These are phyloP conservation scores for Suhomyces bolitotheri DNA, from an alignment of 1,139 yeast genomes.

Conservation along the genomic window DNA sequence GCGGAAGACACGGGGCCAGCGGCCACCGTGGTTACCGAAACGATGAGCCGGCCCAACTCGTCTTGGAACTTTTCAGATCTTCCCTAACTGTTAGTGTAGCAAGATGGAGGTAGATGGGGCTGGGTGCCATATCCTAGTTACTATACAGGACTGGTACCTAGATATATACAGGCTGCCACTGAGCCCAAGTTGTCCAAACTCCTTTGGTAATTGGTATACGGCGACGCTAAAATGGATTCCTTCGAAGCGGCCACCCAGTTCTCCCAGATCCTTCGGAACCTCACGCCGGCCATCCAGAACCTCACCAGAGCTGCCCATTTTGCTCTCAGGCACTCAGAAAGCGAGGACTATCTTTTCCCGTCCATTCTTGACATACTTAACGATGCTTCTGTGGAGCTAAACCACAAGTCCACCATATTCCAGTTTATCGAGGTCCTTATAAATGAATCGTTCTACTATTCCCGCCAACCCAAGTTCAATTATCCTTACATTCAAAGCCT, in stretches of 20 bases:
- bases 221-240: too few relatives aligned
- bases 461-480: constrained; percentile 34
- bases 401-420: constrained; percentile 63
- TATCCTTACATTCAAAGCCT: constrained; percentile 52
- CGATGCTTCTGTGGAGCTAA: constrained; percentile 49
- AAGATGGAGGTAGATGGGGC: too few relatives aligned
- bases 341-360: constrained; percentile 72
- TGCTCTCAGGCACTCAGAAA: constrained; percentile 57
- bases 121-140: too few relatives aligned
- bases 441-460: constrained; percentile 34
- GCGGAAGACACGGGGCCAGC: too few relatives aligned
- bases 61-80: too few relatives aligned
- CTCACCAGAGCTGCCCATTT: constrained; percentile 59
- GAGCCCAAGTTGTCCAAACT: too few relatives aligned
- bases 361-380: constrained; percentile 69
- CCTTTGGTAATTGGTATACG: too few relatives aligned
- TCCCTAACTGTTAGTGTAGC: too few relatives aligned
- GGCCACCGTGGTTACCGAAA: too few relatives aligned
- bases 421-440: constrained; percentile 66
- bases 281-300: constrained; percentile 64
- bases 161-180: too few relatives aligned
- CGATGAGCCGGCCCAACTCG: too few relatives aligned
- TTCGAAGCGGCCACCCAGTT: constrained; percentile 77
- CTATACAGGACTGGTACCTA: too few relatives aligned
- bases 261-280: constrained; percentile 54